Evolutionary conservation across 164 flowering plant genomes (phyloP).

Genomic region (Aristolochia contorta): DNA sequence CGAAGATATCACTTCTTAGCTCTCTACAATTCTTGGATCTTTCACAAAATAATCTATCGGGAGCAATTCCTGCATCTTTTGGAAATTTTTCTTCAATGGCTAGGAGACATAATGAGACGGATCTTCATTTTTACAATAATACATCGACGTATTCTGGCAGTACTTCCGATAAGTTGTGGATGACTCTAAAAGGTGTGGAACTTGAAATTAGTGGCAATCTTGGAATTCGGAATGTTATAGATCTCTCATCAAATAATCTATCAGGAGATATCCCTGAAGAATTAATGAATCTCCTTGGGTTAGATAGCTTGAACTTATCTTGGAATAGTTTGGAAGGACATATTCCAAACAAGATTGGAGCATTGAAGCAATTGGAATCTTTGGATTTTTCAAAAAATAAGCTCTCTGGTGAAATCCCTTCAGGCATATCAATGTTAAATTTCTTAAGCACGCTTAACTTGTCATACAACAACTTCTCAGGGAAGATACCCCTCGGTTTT

Average conservation of each 20-base stretch:
- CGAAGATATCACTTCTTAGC: conserved; percentile 3
- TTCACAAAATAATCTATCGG: conserved; percentile 6
- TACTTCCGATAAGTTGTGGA: no score
- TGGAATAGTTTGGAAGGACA: conserved; percentile 1
- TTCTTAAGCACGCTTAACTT: conserved; percentile 12
- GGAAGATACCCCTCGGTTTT: conserved; percentile 12
- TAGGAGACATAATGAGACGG: not conserved
- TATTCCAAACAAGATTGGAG: no score
- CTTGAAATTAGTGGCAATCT: conserved; percentile 2
- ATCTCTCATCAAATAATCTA: no score
- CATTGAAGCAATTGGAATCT: no score
- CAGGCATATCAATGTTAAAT: conserved; percentile 5
- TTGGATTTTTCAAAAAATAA: no score
- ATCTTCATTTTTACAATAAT: not conserved
- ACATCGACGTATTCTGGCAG: no score
- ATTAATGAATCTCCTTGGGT: conserved; percentile 4
- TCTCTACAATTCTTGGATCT: conserved; percentile 19
- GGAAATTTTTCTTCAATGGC: conserved; percentile 13
- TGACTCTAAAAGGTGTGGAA: conserved; percentile 7
- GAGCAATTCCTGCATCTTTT: conserved; percentile 7
- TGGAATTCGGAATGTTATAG: conserved; percentile 2
- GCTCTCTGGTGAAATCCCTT: conserved; percentile 13
- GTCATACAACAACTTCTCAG: conserved; percentile 15
- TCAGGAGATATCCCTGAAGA: conserved; percentile 8
- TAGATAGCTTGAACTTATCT: conserved; percentile 5